Evolutionary conservation across 176 grass and related monocot species (phyloP), one percentile per base, ranked within the genome.

Genomic region (Hsuehochloa calcarea): DNA sequence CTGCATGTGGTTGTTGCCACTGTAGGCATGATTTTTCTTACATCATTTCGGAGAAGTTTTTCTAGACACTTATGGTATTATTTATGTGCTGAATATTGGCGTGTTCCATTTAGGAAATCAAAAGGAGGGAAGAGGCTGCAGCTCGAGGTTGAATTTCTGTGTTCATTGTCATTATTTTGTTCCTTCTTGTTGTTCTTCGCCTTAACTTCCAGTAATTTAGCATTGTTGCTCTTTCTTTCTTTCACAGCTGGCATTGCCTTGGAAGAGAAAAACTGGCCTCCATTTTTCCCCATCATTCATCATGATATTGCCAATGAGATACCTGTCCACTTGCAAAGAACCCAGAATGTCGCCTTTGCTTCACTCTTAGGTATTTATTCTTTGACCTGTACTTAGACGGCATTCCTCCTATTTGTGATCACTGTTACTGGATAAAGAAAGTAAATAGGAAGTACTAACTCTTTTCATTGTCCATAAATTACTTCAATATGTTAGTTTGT

Each of bases 211-310:
- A 31, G 13, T 72, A 73, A 72, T 43, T 73, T 67, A 17, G 4
- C 37, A 23, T 17, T 39, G 9, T 26, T 65, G 38, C 17, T 78
- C 45, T 76, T 76, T 85, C 8, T 65, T 72, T 37, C 20, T 78
- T 75, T 65, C 82, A 26, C 58, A 94, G 93, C 88, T 72, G 90
- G 93, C 8, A 69, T 92, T 80, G 63, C 81, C 3, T 39, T 90
- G 41, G 90, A 92, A 84, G 93, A 92, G 25, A 94, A 90, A 81
- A 94, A 94, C 10, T 94, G 93, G 93, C 93, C 93, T 39, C 85
- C 90, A 0, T 94, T 94, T 88, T 92, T 92, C 6, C 93, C 93
- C 40, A 88, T 94, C 25, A 92, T 94, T 70, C 93, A 94, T 69
- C 75, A 94, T 84, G 93, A 92, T 88, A 92, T 94, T 72, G 88